Conservation (phyloP, 768 basidiomycete species). For the Pulveroboletus sp. region DNA sequence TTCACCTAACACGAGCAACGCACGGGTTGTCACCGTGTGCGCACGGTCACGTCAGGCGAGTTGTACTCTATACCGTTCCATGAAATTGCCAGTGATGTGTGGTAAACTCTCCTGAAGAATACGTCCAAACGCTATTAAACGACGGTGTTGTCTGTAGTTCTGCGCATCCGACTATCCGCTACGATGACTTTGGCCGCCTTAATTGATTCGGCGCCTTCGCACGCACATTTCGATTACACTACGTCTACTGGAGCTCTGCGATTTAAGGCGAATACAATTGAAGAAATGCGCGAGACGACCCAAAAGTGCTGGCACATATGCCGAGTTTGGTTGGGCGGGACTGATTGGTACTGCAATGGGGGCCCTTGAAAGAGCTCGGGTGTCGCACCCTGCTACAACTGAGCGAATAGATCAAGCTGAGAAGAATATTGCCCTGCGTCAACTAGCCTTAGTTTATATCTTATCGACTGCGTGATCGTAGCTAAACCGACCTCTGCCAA, state of each 20-base stretch:
- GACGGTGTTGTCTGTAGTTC: not conserved
- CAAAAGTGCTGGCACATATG: no score
- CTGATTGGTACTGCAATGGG: no score
- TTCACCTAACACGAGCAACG: not conserved
- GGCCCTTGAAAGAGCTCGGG: no score
- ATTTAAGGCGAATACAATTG: not conserved
- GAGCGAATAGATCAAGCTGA: no score
- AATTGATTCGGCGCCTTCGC: not conserved
- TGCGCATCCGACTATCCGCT: not conserved
- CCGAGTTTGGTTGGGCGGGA: no score
- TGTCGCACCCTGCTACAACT: no score
- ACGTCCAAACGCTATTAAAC: not conserved
- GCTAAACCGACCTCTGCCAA: no score
- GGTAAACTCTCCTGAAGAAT: not conserved
- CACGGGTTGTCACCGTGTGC: not conserved
- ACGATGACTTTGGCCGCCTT: not conserved
- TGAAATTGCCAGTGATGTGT: not conserved
- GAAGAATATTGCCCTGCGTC: no score
- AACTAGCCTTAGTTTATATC: no score
- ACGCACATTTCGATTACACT: not conserved
- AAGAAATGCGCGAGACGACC: not conserved
- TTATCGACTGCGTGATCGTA: no score
- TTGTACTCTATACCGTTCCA: not conserved
- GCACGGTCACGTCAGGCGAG: conserved; percentile 7
- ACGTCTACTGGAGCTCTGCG: not conserved